Evolutionary conservation across 2,329 filamentous ascomycete genomes (phyloP).

Genomic region (Aureobasidium sp.): DNA sequence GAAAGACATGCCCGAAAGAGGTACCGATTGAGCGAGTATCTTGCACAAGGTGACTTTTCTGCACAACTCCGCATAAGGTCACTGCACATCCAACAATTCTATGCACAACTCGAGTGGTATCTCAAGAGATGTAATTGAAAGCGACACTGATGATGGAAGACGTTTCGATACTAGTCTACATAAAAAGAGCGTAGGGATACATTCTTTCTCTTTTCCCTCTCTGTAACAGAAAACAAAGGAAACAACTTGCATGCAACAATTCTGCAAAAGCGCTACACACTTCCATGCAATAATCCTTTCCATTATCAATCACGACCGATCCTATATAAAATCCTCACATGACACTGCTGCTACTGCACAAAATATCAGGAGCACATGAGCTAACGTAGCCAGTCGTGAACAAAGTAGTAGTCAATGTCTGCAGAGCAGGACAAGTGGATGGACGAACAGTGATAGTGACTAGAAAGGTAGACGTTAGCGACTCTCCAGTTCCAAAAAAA

Average conservation of each 20-base stretch:
- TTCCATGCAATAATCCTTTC: background rate
- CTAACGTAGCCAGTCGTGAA: constrained; percentile 19
- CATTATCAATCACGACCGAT: background rate
- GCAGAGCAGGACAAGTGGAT: constrained; percentile 17
- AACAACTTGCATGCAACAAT: too few species aligned
- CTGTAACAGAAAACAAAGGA: background rate
- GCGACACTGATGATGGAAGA: too few species aligned
- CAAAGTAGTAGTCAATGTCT: constrained; percentile 19
- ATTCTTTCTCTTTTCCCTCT: too few species aligned
- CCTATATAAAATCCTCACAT: background rate
- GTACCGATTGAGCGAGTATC: background rate
- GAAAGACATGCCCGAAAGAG: background rate
- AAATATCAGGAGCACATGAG: constrained; percentile 8
- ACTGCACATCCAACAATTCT: too few species aligned
- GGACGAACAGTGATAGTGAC: constrained; percentile 19
- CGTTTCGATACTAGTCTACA: too few species aligned
- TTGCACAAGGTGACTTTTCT: background rate
- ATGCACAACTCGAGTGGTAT: too few species aligned
- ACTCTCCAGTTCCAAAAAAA: background rate
- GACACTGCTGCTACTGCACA: constrained; percentile 6
- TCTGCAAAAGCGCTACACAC: background rate
- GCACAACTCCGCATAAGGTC: too few species aligned
- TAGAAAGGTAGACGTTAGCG: background rate
- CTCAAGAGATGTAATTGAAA: too few species aligned
- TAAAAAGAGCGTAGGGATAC: too few species aligned